These are phyloP conservation scores for Trichoderma guizhouense DNA, from an alignment of 2,329 filamentous ascomycete species.

Conservation along the genomic window DNA sequence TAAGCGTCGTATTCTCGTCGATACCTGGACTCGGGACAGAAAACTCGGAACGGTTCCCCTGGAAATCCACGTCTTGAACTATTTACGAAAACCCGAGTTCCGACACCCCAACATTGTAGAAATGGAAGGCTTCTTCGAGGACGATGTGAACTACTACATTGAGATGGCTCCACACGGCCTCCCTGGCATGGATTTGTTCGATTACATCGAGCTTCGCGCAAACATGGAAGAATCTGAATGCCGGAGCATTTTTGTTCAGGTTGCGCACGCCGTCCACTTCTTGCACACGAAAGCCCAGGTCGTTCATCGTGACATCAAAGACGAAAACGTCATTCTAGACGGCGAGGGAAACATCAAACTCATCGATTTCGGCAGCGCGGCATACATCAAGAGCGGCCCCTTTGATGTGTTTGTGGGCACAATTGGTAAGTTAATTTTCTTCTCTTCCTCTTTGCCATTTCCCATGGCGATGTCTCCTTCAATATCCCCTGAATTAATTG, in stretches of 20 bases:
- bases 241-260: constrained; percentile 91
- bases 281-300: constrained; percentile 86
- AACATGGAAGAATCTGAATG: constrained; percentile 97
- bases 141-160: constrained; percentile 94
- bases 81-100: constrained; percentile 71
- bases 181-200: constrained; percentile 97
- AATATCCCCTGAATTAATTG: neutral
- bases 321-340: constrained; percentile 95
- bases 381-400: constrained; percentile 96
- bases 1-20: constrained; percentile 91
- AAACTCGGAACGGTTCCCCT: constrained; percentile 90
- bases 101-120: constrained; percentile 68
- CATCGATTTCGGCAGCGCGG: constrained; percentile 96
- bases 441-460: no score
- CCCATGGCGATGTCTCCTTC: neutral
- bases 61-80: constrained; percentile 96
- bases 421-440: constrained; percentile 64
- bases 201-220: constrained; percentile 93
- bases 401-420: constrained; percentile 99
- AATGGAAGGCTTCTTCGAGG: constrained; percentile 72
- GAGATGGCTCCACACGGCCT: constrained; percentile 95
- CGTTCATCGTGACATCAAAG: constrained; percentile 97
- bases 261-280: constrained; percentile 84
- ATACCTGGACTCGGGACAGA: constrained; percentile 96
- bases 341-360: constrained; percentile 94